Percentiles rank a stretch among this genome's conserved stretches.
Evolutionary conservation across 192 early-diverging fungal genomes (phyloP).

Genomic region (Phlyctochytrium arcticum): DNA sequence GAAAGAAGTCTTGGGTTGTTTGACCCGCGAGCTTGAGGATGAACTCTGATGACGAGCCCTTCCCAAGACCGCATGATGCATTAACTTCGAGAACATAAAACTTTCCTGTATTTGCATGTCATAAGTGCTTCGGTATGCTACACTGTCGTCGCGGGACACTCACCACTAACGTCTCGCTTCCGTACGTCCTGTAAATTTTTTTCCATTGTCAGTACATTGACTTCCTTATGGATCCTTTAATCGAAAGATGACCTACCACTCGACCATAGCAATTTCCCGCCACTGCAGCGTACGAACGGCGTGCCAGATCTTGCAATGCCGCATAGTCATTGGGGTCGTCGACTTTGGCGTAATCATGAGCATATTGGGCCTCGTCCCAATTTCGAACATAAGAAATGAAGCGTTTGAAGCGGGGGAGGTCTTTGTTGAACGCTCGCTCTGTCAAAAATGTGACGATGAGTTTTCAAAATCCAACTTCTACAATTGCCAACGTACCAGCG

Average conservation of each 20-base stretch:
- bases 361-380: conserved; percentile 30
- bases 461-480: neutral
- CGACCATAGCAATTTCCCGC: conserved; percentile 36
- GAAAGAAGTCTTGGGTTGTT: conserved; percentile 39
- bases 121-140: too few species aligned
- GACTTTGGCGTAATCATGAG: conserved; percentile 24
- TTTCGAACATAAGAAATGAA: conserved; percentile 35
- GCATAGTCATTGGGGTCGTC: conserved; percentile 25
- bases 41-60: conserved; percentile 34
- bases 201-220: neutral
- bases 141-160: neutral
- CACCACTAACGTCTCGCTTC: conserved; percentile 31
- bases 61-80: conserved; percentile 35
- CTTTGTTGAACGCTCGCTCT: conserved; percentile 38
- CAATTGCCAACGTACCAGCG: conserved; percentile 10
- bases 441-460: neutral
- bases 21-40: conserved; percentile 37
- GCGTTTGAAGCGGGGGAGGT: conserved; percentile 30
- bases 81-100: conserved; percentile 38
- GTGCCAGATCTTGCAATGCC: conserved; percentile 33
- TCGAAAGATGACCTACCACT: conserved; percentile 21
- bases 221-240: neutral
- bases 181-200: conserved; percentile 19
- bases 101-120: conserved; percentile 27
- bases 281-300: conserved; percentile 30